Evolutionary conservation across 2,329 filamentous ascomycete genomes (phyloP).

Genomic region (Aspergillus amoenus): DNA sequence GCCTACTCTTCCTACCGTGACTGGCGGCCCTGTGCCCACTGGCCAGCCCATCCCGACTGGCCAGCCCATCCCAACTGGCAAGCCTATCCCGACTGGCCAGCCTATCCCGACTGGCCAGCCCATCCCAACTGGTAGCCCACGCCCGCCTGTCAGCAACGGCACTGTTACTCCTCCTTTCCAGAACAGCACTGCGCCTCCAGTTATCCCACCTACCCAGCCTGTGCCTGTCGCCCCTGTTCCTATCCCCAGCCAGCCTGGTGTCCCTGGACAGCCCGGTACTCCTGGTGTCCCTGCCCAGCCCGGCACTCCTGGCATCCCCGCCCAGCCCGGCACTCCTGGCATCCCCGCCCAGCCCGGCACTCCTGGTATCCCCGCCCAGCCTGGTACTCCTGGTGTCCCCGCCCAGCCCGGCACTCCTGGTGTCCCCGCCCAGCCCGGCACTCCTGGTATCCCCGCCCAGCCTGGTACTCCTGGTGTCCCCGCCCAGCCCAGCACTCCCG

Average conservation of each 20-base stretch:
- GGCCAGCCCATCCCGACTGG: constrained; percentile 4
- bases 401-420: constrained; percentile 7
- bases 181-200: constrained; percentile 17
- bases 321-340: neutral
- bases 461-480: neutral
- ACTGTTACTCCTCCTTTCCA: constrained; percentile 15
- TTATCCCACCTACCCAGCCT: constrained; percentile 14
- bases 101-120: neutral
- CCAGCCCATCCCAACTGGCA: neutral
- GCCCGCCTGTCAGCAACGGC: constrained; percentile 4
- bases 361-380: constrained; percentile 2
- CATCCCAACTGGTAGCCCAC: constrained; percentile 9
- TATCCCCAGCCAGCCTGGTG: neutral
- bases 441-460: neutral
- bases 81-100: constrained; percentile 1
- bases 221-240: constrained; percentile 14
- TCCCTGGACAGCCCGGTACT: constrained; percentile 5
- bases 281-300: constrained; percentile 10
- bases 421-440: constrained; percentile 1
- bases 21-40: constrained; percentile 5
- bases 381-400: constrained; percentile 5
- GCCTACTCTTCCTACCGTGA: neutral
- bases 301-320: neutral
- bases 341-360: neutral
- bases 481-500: constrained; percentile 8